A percentile compares a stretch with the other conserved stretches of the same genome.
These are phyloP conservation scores for Triangularia setosa DNA, from an alignment of 2,329 filamentous ascomycete genomes.

Conservation along the genomic window DNA sequence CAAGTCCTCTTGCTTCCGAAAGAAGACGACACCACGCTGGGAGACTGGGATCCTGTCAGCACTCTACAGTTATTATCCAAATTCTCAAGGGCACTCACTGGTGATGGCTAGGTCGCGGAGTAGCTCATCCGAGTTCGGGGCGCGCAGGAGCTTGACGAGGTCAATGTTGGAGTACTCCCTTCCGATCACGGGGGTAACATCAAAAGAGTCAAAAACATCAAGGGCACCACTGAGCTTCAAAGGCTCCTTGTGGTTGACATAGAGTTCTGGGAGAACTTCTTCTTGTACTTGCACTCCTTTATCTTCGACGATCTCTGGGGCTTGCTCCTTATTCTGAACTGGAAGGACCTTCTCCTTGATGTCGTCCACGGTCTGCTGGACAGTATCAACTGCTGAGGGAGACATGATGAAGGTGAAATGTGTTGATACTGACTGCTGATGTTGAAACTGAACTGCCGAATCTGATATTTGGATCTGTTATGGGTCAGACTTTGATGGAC, in stretches of 20 bases:
- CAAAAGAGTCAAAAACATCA: conserved; percentile 42
- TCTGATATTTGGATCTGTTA: neutral
- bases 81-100: neutral
- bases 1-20: conserved; percentile 59
- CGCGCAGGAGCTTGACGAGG: conserved; percentile 51
- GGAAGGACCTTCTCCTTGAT: conserved; percentile 24
- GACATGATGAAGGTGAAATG: conserved; percentile 17
- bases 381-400: conserved; percentile 22
- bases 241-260: conserved; percentile 19
- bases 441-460: too few species aligned
- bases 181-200: conserved; percentile 53
- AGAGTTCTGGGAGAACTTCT: conserved; percentile 13
- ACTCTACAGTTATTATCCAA: neutral
- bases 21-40: conserved; percentile 66
- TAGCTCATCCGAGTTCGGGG: conserved; percentile 51
- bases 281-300: conserved; percentile 3
- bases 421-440: neutral
- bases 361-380: conserved; percentile 18
- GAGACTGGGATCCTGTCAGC: conserved; percentile 47
- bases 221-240: conserved; percentile 33
- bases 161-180: conserved; percentile 50
- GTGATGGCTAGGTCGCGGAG: conserved; percentile 59
- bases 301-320: conserved; percentile 8
- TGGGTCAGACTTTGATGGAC: neutral
- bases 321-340: conserved; percentile 8